Evolutionary conservation across 306 rosid species (phyloP).

Genomic region (Inga oerstediana): DNA sequence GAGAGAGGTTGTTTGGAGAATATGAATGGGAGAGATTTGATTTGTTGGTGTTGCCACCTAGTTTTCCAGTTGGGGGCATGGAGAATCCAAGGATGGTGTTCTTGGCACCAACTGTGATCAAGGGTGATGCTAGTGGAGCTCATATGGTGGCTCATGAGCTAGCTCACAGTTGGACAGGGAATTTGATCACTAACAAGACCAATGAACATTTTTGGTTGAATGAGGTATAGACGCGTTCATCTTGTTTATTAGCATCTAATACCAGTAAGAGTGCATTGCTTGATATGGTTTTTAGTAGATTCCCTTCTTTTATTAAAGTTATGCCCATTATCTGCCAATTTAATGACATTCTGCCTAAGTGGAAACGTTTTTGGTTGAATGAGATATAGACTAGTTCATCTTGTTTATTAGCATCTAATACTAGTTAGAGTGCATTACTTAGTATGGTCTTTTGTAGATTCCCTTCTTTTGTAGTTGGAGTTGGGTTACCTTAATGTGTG

Average conservation of each 20-base stretch:
- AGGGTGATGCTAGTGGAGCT: conserved; percentile 84
- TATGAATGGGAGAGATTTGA: conserved; percentile 94
- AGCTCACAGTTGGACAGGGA: conserved; percentile 99
- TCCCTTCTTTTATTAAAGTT: not conserved
- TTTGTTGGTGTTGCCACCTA: conserved; percentile 84
- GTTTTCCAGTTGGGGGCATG: conserved; percentile 95
- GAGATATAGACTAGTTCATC: conserved; percentile 55
- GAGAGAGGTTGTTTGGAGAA: conserved; percentile 74
- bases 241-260: not conserved
- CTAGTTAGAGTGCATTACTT: not conserved
- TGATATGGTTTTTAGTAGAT: not conserved
- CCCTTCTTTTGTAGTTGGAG: not conserved
- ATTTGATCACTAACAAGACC: conserved; percentile 86
- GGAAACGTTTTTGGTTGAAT: conserved; percentile 86
- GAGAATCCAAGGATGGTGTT: conserved; percentile 97
- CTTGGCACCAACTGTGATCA: conserved; percentile 90
- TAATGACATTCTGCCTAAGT: conserved; percentile 15
- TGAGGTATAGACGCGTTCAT: conserved; percentile 56
- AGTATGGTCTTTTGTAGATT: not conserved
- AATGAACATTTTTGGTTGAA: conserved; percentile 96
- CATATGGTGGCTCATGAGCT: conserved; percentile 95
- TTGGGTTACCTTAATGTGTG: not conserved
- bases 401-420: not conserved
- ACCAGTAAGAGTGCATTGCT: not conserved
- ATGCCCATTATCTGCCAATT: not conserved